These are phyloP conservation scores for Colletotrichum sp. DNA, from an alignment of 2,329 filamentous ascomycete species.

Conservation along the genomic window DNA sequence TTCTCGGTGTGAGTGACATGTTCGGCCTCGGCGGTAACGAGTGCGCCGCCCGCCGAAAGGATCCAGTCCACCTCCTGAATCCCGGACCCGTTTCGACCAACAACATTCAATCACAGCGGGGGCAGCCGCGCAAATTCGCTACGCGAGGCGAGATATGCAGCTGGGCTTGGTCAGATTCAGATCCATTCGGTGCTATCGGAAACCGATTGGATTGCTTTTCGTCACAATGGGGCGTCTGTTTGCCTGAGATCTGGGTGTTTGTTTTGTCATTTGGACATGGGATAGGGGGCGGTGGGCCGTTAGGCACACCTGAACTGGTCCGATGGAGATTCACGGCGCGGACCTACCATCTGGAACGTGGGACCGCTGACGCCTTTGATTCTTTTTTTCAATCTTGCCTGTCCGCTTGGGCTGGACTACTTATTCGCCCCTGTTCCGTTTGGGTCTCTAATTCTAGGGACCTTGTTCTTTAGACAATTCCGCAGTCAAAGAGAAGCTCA, in stretches of 20 bases:
- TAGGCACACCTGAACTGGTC: background rate
- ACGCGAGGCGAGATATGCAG: background rate
- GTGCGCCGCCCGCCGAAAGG: background rate
- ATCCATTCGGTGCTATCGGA: background rate
- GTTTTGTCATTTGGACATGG: background rate
- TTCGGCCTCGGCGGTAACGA: background rate
- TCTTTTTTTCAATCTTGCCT: background rate
- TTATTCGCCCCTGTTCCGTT: background rate
- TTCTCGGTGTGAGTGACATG: background rate
- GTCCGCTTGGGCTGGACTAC: background rate
- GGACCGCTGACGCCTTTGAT: conserved; percentile 1
- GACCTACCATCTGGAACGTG: background rate
- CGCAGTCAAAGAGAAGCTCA: background rate
- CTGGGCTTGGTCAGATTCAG: background rate
- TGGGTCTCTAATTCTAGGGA: background rate
- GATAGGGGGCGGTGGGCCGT: background rate
- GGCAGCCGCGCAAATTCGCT: background rate
- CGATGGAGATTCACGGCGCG: background rate
- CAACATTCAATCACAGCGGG: background rate
- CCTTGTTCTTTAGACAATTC: background rate
- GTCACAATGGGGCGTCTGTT: background rate
- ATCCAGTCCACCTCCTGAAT: background rate
- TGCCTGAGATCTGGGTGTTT: background rate
- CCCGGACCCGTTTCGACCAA: background rate
- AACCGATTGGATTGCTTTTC: background rate